Base-by-base conservation (phyloP, 495 filamentous ascomycete genomes). In the Penicillium cataractarum region DNA sequence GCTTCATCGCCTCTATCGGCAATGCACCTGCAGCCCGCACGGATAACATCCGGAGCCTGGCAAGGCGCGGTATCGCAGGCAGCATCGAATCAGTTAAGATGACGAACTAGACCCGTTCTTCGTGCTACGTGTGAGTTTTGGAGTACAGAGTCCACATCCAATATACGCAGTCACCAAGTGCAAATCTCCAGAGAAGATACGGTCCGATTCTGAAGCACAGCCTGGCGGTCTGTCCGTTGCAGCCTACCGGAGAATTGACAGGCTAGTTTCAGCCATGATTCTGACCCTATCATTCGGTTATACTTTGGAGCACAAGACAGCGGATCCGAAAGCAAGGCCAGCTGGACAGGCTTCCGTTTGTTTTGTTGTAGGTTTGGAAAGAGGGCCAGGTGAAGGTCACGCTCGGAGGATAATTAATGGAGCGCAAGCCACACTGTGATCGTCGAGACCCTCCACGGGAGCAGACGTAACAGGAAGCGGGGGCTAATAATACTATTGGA, bases 221-320 rank as follows among this genome's bases (percentile, higher is more conserved):
- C 42, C 42, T 46, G 3, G 40, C n/a, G 19, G 40, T 46, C 42
- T n/a, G 46, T 49, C 17, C 24, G 46, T 60, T 60, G 62, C 58
- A 68, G 63, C 63, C 68, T 63, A 63, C 61, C 42, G 61, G 69
- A 52, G 58, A n/a, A 61, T 62, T 60, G 63, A 35, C 68, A 71
- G 56, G 66, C 42, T 22, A 46, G 19, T 64, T 68, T 64, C 68
- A 69, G 64, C 21, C 22, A 49, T 53, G 50, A 22, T 31, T 12
- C 35, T 51, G 32, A 26, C 33, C 17, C 29, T 3, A 6, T 22
- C 17, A 40, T 35, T n/a, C 7, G 17, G 22, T 58, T 29, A 50
- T 63, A 52, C 53, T 33, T 39, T 44, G 27, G 26, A 48, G 46
- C n/a, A n/a, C 31, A 7, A 40, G 46, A 51, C 21, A 24, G 12